Conservation (phyloP, 192 early-diverging fungal species). For the Gamsiella multidivaricata region DNA sequence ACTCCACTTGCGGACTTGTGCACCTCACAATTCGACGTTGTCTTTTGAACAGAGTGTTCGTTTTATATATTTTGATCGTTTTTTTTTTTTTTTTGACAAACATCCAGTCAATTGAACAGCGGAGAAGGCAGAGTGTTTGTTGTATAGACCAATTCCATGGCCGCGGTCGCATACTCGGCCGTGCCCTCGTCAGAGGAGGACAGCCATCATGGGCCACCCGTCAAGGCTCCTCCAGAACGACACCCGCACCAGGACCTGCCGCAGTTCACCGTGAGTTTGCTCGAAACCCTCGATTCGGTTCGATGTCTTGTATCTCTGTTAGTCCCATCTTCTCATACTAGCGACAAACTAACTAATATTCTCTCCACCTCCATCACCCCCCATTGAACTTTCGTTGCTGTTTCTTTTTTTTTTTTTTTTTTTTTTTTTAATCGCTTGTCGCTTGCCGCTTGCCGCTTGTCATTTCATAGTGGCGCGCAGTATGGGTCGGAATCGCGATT, state of each 20-base stretch:
- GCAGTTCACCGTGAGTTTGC: slow-evolving; percentile 51
- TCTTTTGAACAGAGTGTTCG: too few relatives aligned
- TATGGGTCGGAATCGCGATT: slow-evolving; percentile 71
- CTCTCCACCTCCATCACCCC: too few relatives aligned
- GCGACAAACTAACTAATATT: too few relatives aligned
- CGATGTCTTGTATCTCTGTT: too few relatives aligned
- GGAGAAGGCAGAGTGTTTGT: too few relatives aligned
- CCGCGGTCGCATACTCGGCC: slow-evolving; percentile 30
- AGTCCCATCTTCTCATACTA: too few relatives aligned
- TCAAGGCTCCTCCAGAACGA: neutral
- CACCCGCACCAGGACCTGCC: slow-evolving; percentile 29
- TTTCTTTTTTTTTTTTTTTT: neutral
- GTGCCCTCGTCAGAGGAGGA: slow-evolving; percentile 31
- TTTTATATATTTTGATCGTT: too few relatives aligned
- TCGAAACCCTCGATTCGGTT: too few relatives aligned
- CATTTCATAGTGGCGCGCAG: slow-evolving; percentile 56
- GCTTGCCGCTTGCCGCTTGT: neutral
- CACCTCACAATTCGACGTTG: too few relatives aligned
- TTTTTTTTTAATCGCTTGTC: neutral
- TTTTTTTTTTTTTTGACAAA: neutral
- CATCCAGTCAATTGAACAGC: too few relatives aligned
- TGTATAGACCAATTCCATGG: too few relatives aligned
- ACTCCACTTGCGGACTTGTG: too few relatives aligned
- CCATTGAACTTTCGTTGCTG: neutral
- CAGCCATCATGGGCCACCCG: neutral